Conservation (phyloP, 352 stramenopile genomes). For the Phytophthora crassamura region DNA sequence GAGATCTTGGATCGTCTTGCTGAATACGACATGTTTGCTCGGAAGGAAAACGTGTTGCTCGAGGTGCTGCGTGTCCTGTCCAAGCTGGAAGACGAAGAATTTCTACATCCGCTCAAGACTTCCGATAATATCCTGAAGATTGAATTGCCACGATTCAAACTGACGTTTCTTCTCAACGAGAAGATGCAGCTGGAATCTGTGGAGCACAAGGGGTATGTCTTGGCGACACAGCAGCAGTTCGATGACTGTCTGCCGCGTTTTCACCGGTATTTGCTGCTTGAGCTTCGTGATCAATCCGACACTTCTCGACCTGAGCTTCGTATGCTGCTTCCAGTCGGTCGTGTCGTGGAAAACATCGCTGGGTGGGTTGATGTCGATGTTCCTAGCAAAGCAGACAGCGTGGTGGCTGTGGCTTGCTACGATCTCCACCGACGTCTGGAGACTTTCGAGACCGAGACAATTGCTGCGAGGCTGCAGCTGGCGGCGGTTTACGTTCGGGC, state of each 20-base stretch:
- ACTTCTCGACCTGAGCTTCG: slow-evolving; percentile 26
- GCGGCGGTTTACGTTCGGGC: slow-evolving; percentile 44
- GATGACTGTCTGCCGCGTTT: slow-evolving; percentile 49
- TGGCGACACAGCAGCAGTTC: slow-evolving; percentile 48
- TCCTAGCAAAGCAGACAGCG: not conserved
- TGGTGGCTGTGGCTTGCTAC: slow-evolving; percentile 35
- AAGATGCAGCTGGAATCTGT: slow-evolving; percentile 32
- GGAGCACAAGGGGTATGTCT: slow-evolving; percentile 49
- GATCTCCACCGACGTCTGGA: slow-evolving; percentile 45
- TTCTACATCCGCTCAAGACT: slow-evolving; percentile 43
- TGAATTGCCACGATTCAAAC: slow-evolving; percentile 48
- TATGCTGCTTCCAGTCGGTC: slow-evolving; percentile 47
- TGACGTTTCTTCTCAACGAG: slow-evolving; percentile 43
- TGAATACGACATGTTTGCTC: slow-evolving; percentile 38
- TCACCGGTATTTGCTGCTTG: slow-evolving; percentile 44
- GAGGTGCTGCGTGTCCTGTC: slow-evolving; percentile 22
- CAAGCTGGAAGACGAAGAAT: slow-evolving; percentile 52
- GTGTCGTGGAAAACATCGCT: slow-evolving; percentile 12
- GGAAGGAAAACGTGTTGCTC: slow-evolving; percentile 7
- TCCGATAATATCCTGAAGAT: slow-evolving; percentile 33
- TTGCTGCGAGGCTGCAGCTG: slow-evolving; percentile 48
- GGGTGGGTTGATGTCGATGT: slow-evolving; percentile 37
- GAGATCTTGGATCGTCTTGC: slow-evolving; percentile 16
- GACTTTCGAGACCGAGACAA: slow-evolving; percentile 43
- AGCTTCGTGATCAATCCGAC: slow-evolving; percentile 16